phyloP scores from a whole-genome alignment of 352 stramenopile species.

The Globisporangium lucens region DNA sequence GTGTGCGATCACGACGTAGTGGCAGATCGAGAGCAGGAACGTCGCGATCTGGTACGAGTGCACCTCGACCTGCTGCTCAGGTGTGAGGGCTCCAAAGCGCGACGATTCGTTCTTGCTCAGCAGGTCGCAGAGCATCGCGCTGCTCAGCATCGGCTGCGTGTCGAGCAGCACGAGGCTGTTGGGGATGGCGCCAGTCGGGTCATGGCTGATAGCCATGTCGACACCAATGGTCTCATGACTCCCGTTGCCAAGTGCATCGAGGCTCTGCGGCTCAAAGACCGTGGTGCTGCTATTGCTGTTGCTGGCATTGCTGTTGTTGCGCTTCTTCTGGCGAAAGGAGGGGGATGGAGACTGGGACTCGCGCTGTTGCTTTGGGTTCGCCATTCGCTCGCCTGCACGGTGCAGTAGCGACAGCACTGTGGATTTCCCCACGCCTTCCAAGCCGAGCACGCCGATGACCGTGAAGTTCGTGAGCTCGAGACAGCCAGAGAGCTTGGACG shows the following conservation, averaged over 20 bases:
- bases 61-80: constrained; percentile 65
- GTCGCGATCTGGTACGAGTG: constrained; percentile 60
- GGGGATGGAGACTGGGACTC: background rate
- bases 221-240: constrained; percentile 52
- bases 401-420: constrained; percentile 60
- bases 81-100: constrained; percentile 46
- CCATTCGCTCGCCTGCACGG: background rate
- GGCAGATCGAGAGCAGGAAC: constrained; percentile 69
- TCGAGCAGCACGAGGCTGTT: constrained; percentile 59
- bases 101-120: constrained; percentile 47
- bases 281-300: background rate
- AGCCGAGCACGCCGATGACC: constrained; percentile 60
- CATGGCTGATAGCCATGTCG: constrained; percentile 48
- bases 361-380: constrained; percentile 9
- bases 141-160: constrained; percentile 64
- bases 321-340: constrained; percentile 5
- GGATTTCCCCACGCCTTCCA: constrained; percentile 74
- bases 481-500: constrained; percentile 44
- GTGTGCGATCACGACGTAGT: constrained; percentile 74
- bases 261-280: constrained; percentile 36
- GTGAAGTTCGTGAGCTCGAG: constrained; percentile 68
- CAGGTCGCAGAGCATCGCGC: constrained; percentile 47
- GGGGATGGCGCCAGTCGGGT: constrained; percentile 23
- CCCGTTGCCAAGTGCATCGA: constrained; percentile 33
- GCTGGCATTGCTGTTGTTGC: background rate